phyloP scores from a whole-genome alignment of 2,329 filamentous ascomycete species.

The Epichloe festucae region DNA sequence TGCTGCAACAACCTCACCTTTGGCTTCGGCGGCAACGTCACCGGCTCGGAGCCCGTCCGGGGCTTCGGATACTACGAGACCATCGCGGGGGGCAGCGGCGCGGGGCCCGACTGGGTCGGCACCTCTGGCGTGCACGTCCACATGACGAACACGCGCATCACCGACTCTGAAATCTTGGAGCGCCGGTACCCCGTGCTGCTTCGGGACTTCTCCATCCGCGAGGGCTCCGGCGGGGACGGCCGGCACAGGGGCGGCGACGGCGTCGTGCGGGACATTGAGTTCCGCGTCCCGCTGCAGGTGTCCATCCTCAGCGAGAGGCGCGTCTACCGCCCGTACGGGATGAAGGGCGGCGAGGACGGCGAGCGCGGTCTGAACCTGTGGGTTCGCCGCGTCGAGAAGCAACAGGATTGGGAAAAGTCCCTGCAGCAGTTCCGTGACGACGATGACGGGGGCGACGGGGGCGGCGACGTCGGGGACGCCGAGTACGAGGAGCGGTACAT shows the following conservation, averaged over 20 bases:
- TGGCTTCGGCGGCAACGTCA: conserved; percentile 46
- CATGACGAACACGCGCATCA: conserved; percentile 75
- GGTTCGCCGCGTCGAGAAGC: conserved; percentile 59
- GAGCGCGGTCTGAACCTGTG: conserved; percentile 74
- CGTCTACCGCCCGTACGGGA: conserved; percentile 54
- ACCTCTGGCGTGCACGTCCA: conserved; percentile 32
- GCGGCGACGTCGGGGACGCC: conserved; percentile 20
- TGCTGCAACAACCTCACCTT: conserved; percentile 79
- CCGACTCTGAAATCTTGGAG: conserved; percentile 32
- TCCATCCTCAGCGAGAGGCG: conserved; percentile 65
- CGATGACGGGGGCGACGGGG: conserved; percentile 17
- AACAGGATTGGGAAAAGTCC: conserved; percentile 31
- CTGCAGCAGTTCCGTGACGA: conserved; percentile 25
- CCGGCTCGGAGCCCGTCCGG: conserved; percentile 22
- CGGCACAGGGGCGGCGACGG: conserved; percentile 60
- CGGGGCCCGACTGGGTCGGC: conserved; percentile 41
- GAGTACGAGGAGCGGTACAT: conserved; percentile 49
- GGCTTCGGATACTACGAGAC: conserved; percentile 49
- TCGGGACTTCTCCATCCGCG: conserved; percentile 53
- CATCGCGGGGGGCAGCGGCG: conserved; percentile 49
- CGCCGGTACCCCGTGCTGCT: conserved; percentile 57
- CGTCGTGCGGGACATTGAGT: conserved; percentile 66
- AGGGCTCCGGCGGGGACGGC: conserved; percentile 50
- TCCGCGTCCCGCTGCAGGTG: conserved; percentile 62
- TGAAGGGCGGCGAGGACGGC: conserved; percentile 71